Base-by-base conservation (phyloP, 1,284 basidiomycete species). In the Microbotryum silenes-acaulis region DNA sequence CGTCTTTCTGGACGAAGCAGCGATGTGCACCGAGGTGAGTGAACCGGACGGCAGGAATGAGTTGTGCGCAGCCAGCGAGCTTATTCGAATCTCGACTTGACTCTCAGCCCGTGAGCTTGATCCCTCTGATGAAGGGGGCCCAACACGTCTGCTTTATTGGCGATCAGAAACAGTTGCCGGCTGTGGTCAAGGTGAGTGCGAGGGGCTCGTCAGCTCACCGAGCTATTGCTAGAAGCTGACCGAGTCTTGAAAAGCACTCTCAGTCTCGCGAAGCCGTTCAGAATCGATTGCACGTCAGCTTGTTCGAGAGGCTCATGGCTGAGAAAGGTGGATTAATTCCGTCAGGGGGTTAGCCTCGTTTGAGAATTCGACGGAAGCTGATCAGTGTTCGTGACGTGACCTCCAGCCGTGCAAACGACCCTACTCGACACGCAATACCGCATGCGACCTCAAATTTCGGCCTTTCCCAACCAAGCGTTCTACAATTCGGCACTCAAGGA, bases 81-180 rank as follows among this genome's bases (percentile, higher is more conserved):
- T 25, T 4, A n/a, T 51, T 33, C 14, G 33, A n/a, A 8, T 3
- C 3, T 5, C 0, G 16, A 9, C 3, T 20, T 25, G 31, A 31
- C 6, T 8, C 31, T 25, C 48, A 68, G 67, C 90, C 91, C 18
- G 84, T 88, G 25, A 86, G 87, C 14, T 77, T 92, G 51, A 84
- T 93, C 61, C 88, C 90, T 0, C 78, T 93, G 45, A 91, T 89
- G 83, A 90, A 88, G 81, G 90, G 90, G 85, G 87, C 87, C 25
- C 81, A 80, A 54, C 92, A 97, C 70, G 80, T 91, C 37, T 84
- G 88, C 4, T 82, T 97, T 57, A 93, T 97, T 65, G 93, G 92
- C 33, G 93, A 97, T 77, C 93, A 97, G 76, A 93, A 93, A 74
- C 93, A 97, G 74, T 80, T 96, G n/a, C 90, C 92, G 23, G 91